Base-by-base conservation (phyloP, 139 green algal genomes). In the Tetradesmus obliquus region DNA sequence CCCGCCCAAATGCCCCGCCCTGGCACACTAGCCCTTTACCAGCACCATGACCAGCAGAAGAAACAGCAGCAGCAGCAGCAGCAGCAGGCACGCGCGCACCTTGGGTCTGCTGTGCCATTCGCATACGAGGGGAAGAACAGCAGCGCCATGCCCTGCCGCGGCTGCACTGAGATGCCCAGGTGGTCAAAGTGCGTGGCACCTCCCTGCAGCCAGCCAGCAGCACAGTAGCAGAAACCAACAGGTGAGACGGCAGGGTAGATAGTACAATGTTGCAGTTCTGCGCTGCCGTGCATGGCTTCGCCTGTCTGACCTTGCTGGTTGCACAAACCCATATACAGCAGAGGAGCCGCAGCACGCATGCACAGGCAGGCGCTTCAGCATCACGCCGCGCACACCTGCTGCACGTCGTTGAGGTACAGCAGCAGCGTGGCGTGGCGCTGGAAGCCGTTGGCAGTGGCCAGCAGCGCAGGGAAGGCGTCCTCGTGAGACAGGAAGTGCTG, bases 41-140 rank as follows among this genome's bases (percentile, higher is more conserved):
- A n/a, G n/a, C n/a, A n/a, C n/a, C n/a, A n/a, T n/a, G n/a, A n/a
- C n/a, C n/a, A n/a, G n/a, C n/a, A n/a, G n/a, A n/a, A n/a, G n/a
- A n/a, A n/a, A 15, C 22, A 19, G 24, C n/a, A 83, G 3, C 20
- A 7, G 5, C 76, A 83, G 24, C 32, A 57, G 79, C 51, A 5
- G 32, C 79, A n/a, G 74, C 74, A 82, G n/a, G n/a, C 53, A n/a
- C 0, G 7, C 80, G 7, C 55, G 1, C 8, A 89, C 55, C 69
- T 13, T 3, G 91, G 74, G 74, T 98, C 96, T 3, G 94, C 72
- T 7, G 89, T 92, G n/a, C 96, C 96, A 87, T 97, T 94, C 0
- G 92, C 71, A 86, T 96, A 97, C 2, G 94, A 66, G 19, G 96
- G 96, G 93, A 98, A 98, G 92, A 98, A 98, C n/a, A 98, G 89